These are phyloP conservation scores for Elongisporangium prolatum DNA, from an alignment of 352 stramenopile genomes.

Conservation along the genomic window DNA sequence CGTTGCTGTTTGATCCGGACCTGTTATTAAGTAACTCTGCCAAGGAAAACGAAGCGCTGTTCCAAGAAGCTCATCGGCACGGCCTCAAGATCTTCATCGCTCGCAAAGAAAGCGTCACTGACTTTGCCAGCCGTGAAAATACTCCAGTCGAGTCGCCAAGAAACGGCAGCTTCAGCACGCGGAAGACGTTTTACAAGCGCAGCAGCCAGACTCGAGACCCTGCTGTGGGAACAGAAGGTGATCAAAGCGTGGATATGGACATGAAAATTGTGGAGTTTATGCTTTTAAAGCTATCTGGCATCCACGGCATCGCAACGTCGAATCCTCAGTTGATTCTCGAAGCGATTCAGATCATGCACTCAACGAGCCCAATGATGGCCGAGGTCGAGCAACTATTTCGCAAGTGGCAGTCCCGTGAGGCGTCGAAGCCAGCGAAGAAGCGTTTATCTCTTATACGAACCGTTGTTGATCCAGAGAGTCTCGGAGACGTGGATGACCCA, in stretches of 20 bases:
- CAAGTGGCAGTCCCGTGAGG: conserved; percentile 18
- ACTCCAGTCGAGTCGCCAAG: not conserved
- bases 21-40: conserved; percentile 25
- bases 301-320: conserved; percentile 27
- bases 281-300: conserved; percentile 25
- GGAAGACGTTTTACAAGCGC: not conserved
- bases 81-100: conserved; percentile 25
- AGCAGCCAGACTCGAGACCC: not conserved
- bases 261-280: conserved; percentile 25
- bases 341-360: conserved; percentile 17
- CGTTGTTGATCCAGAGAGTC: not conserved
- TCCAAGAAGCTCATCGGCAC: conserved; percentile 16
- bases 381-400: conserved; percentile 30
- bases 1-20: conserved; percentile 26
- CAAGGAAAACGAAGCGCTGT: conserved; percentile 25
- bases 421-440: conserved; percentile 13
- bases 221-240: not conserved
- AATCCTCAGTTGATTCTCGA: conserved; percentile 19
- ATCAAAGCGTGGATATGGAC: conserved; percentile 5
- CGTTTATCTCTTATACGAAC: not conserved
- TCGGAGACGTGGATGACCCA: not conserved
- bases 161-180: not conserved
- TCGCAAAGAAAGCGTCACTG: conserved; percentile 6
- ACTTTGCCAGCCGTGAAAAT: not conserved
- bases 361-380: conserved; percentile 20